Evolutionary conservation across 495 filamentous ascomycete species (phyloP).

Genomic region (Penicillium riverlandense): DNA sequence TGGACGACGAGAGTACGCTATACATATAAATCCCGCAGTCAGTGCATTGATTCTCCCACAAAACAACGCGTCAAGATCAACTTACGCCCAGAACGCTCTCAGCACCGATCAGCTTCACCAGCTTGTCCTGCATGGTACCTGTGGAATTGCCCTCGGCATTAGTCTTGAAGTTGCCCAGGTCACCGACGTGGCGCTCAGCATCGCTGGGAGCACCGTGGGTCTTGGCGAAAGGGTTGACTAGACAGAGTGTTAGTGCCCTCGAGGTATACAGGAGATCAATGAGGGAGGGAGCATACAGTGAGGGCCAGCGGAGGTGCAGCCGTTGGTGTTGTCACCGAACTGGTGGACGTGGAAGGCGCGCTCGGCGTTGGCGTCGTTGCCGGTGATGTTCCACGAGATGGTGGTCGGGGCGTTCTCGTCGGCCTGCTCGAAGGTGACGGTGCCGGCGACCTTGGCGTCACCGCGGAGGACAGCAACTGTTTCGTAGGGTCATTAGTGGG

Average conservation of each 20-base stretch:
- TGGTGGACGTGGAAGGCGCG: constrained; percentile 97
- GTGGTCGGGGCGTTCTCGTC: constrained; percentile 74
- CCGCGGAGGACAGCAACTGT: constrained; percentile 92
- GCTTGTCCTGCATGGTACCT: constrained; percentile 65
- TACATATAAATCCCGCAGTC: not conserved
- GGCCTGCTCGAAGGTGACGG: constrained; percentile 89
- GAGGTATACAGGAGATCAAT: not conserved
- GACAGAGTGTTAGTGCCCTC: not conserved
- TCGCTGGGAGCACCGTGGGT: constrained; percentile 83
- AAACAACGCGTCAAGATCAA: constrained; percentile 6
- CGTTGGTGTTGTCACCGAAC: constrained; percentile 99
- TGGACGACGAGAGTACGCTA: constrained; percentile 94
- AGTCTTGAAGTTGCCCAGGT: constrained; percentile 94
- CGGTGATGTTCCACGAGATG: constrained; percentile 85
- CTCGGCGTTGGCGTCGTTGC: constrained; percentile 89
- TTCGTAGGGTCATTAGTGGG: not conserved
- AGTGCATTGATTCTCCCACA: not conserved
- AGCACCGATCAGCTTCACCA: constrained; percentile 90
- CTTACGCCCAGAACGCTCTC: constrained; percentile 93
- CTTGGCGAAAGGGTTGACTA: constrained; percentile 92
- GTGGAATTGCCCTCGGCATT: constrained; percentile 82
- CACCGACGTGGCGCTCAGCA: constrained; percentile 85
- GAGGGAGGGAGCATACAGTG: constrained; percentile 61
- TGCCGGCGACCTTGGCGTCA: constrained; percentile 88
- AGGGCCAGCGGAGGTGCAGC: constrained; percentile 94